Base-by-base conservation (phyloP, 2,329 filamentous ascomycete genomes). In the Kalaharituber pfeilii region DNA sequence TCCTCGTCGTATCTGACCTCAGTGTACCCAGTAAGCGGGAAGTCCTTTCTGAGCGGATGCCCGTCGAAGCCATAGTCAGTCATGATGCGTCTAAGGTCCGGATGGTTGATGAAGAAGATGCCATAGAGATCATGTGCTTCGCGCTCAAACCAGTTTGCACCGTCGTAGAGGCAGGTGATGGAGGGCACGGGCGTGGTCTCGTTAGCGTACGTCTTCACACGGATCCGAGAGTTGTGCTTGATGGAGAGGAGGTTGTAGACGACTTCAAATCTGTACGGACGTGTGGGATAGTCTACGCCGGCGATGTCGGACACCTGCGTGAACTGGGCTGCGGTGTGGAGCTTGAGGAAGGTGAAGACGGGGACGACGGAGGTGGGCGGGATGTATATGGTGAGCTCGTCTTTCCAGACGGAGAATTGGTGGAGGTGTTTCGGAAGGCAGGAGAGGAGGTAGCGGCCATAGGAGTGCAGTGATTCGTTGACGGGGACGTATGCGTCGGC, bases 351-450 rank as follows among this genome's bases (percentile, higher is more conserved):
- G 58, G 78, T 80, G 70, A 98, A 88, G 65, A 94, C 84, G 36
- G 91, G 91, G 63, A 95, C 79, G 64, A 96, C 80, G 62, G 86
- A 91, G 33, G 84, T 73, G 1, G 91, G 91, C 49, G 86, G 76
- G 66, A 96, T 91, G 71, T 93, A 89, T 69, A 95, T 86, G 64
- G 84, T 87, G 67, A 98, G 80, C 72, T 98, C 91, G 68, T 98
- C 91, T 74, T 98, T 98, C 91, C 91, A 98, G 54, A 98, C 89
- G 11, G 88, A 94, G 74, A 96, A 96, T 73, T 98, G 91, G 74
- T 98, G 93, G 65, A 98, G 79, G 72, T 94, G 95, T 75, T 95
- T 96, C 65, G 91, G 93, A 66, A 98, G 72, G 70, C 86, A 94
- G 63, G 87, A 88, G 79, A 98, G 89, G 66, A 98, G 73, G 78